Percentiles rank a stretch among this genome's conserved stretches.
Evolutionary conservation across 768 basidiomycete species (phyloP).

Genomic region (Suillus hirtellus): DNA sequence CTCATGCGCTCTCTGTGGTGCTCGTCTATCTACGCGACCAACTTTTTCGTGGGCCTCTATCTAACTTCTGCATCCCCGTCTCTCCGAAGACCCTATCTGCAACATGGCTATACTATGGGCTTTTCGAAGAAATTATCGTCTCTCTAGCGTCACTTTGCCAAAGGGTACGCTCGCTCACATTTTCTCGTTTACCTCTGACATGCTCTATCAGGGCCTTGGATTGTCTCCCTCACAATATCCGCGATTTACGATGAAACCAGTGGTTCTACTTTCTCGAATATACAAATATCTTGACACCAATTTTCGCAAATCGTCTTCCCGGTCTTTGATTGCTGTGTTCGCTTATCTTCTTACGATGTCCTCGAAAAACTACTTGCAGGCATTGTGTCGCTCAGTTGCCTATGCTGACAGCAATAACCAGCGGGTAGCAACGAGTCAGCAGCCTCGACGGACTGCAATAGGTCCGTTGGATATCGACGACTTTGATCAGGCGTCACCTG

Average conservation of each 20-base stretch:
- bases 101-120: slow-evolving; percentile 52
- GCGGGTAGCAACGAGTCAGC: slow-evolving; percentile 21
- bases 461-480: slow-evolving; percentile 31
- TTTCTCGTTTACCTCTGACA: not conserved
- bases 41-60: slow-evolving; percentile 43
- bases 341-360: slow-evolving; percentile 68
- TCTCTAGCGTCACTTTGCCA: slow-evolving; percentile 60
- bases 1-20: slow-evolving; percentile 60
- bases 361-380: slow-evolving; percentile 62
- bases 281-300: slow-evolving; percentile 58
- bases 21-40: slow-evolving; percentile 51
- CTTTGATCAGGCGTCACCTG: slow-evolving; percentile 39
- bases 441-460: slow-evolving; percentile 18
- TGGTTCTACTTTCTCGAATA: slow-evolving; percentile 57
- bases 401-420: slow-evolving; percentile 36
- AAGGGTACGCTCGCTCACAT: slow-evolving; percentile 44
- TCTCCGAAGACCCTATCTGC: slow-evolving; percentile 33
- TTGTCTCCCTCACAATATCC: slow-evolving; percentile 41
- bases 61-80: slow-evolving; percentile 3
- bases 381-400: slow-evolving; percentile 61
- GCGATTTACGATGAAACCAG: slow-evolving; percentile 43
- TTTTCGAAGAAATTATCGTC: slow-evolving; percentile 47
- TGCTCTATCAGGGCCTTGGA: slow-evolving; percentile 29
- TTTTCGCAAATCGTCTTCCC: slow-evolving; percentile 53
- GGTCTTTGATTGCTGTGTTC: slow-evolving; percentile 49